Evolutionary conservation across 1,139 yeast species (phyloP), one percentile per base, ranked within the genome.

Genomic region (Nadsonia commutata): DNA sequence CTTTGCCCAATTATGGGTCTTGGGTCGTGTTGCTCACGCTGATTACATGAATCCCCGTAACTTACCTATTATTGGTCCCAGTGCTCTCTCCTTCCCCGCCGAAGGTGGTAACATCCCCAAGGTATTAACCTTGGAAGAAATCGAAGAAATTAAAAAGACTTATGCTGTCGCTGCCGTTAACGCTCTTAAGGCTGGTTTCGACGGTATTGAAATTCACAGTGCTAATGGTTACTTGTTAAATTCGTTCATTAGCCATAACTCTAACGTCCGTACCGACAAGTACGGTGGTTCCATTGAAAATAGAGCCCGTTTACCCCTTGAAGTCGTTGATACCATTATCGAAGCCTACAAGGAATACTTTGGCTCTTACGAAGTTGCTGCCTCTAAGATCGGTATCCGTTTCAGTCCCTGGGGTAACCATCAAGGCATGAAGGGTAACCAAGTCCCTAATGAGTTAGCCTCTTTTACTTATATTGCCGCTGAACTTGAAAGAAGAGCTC

Each of bases 211-310:
- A 59, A 56, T 80, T 43, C 85, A 78, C 54, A 66, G 64, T 40
- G 85, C 83, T 9, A 75, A 78, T 58, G 84, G 84, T 13, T 79
- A 76, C 58, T 61, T 79, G 43, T 52, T 77, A 42, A 78, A 77
- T 58, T 76, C 72, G 56, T 78, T 79, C 55, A 56, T 78, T 23
- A 67, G 67, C 46, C 65, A 64, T 38, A 52, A 59, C 37, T 60
- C 74, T 38, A 79, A 79, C 60, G 53, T 65, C 46, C 69, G 85
- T 55, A 72, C 78, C 8, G 83, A 78, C 54, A 65, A 74, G 56
- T 78, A 76, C 56, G 83, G 82, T 49, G 80, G 82, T 2, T 63
- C 72, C 16, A 64, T 76, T 48, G 82, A 76, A 55, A 78, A 78
- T 60, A 67, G 83, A 49, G 67, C 77, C 20, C 64, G 79, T 47